A percentile compares a stretch with the other conserved stretches of the same genome.
Evolutionary conservation across 2,329 filamentous ascomycete genomes (phyloP).

Genomic region (Colletotrichum sp.): DNA sequence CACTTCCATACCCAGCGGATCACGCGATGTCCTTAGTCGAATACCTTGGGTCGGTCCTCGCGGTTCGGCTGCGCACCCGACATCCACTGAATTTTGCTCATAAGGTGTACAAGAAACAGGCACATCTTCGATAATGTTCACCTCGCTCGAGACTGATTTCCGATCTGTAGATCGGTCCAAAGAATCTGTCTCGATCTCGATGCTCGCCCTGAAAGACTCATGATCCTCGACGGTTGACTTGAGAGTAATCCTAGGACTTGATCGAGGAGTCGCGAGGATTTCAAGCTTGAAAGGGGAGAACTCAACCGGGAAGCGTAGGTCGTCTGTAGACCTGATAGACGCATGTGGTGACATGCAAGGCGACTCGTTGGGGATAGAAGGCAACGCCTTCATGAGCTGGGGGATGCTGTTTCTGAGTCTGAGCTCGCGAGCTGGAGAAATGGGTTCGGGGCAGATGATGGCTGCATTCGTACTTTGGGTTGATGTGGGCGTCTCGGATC

Average conservation of each 20-base stretch:
- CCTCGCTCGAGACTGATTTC: not conserved
- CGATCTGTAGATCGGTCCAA: not conserved
- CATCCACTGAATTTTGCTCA: not conserved
- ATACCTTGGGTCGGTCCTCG: conserved; percentile 29
- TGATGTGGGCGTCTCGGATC: not conserved
- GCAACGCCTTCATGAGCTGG: conserved; percentile 58
- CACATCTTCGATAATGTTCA: not conserved
- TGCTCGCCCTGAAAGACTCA: conserved; percentile 9
- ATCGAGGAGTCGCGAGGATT: conserved; percentile 7
- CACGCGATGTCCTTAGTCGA: conserved; percentile 26
- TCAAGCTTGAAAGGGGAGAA: conserved; percentile 21
- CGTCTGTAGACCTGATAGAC: not conserved
- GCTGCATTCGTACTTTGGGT: not conserved
- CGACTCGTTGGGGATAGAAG: conserved; percentile 44
- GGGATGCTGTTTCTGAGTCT: conserved; percentile 55
- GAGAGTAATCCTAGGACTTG: conserved; percentile 6
- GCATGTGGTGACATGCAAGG: not conserved
- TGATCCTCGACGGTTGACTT: not conserved
- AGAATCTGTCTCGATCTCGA: not conserved
- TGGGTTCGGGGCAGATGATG: conserved; percentile 52
- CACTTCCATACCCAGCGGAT: not conserved
- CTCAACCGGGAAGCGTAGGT: conserved; percentile 1
- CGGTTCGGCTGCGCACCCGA: conserved; percentile 14
- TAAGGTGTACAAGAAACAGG: not conserved
- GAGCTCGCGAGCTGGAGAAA: conserved; percentile 50